A percentile compares a stretch with the other conserved stretches of the same genome.
These are phyloP conservation scores for Trichoderma endophyticum DNA, from an alignment of 2,329 filamentous ascomycete species.

Conservation along the genomic window DNA sequence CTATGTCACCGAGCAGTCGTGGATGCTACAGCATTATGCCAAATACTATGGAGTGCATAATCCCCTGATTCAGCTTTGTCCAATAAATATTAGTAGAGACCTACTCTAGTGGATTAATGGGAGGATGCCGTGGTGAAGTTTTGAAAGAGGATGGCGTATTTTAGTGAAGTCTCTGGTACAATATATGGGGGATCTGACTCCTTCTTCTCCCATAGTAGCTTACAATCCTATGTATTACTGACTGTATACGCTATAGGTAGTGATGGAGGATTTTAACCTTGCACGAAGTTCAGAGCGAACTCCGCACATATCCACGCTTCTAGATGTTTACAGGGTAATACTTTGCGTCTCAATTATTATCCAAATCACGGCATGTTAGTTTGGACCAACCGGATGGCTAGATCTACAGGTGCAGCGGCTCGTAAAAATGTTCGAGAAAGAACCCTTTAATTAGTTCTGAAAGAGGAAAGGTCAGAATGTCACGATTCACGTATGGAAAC, in stretches of 20 bases:
- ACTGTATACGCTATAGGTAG: neutral
- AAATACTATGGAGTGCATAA: neutral
- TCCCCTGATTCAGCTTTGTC: neutral
- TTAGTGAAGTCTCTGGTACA: neutral
- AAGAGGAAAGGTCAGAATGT: no score
- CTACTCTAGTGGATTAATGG: neutral
- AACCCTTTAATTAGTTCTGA: neutral
- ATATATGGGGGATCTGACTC: neutral
- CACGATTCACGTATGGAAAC: neutral
- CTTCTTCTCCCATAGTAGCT: neutral
- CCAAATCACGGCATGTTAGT: neutral
- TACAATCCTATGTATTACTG: neutral
- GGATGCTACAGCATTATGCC: neutral
- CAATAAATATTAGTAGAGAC: neutral
- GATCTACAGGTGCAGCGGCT: neutral
- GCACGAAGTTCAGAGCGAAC: no score
- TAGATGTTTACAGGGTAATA: no score
- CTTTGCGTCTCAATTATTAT: neutral
- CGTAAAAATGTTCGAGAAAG: neutral
- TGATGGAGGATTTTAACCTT: neutral
- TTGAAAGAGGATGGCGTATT: neutral
- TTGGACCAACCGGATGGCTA: neutral
- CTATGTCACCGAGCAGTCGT: neutral
- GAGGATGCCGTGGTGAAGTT: neutral
- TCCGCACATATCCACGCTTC: neutral